These are phyloP conservation scores for Tylopilus intermedius DNA, from an alignment of 768 basidiomycete species.

Conservation along the genomic window DNA sequence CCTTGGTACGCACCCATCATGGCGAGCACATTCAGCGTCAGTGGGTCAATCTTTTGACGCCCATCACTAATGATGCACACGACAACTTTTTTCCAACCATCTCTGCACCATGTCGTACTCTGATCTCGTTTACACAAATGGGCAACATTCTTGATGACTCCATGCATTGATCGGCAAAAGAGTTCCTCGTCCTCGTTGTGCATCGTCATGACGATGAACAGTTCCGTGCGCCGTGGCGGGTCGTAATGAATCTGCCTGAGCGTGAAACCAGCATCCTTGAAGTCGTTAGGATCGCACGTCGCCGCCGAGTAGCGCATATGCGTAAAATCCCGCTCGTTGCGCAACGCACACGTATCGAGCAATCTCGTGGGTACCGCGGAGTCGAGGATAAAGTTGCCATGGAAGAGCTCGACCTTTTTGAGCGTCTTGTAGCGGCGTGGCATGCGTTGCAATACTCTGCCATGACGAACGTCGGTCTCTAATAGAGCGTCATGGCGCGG, in stretches of 20 bases:
- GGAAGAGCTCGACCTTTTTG: slow-evolving; percentile 88
- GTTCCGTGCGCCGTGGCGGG: slow-evolving; percentile 85
- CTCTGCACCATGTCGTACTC: slow-evolving; percentile 90
- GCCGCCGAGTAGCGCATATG: slow-evolving; percentile 96
- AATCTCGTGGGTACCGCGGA: slow-evolving; percentile 80
- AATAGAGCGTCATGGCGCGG: slow-evolving; percentile 33
- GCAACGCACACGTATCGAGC: slow-evolving; percentile 71
- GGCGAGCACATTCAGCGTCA: no score
- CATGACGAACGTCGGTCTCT: slow-evolving; percentile 75
- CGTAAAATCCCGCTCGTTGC: slow-evolving; percentile 84
- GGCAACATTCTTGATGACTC: slow-evolving; percentile 90
- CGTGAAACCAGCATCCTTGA: slow-evolving; percentile 75
- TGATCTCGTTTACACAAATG: slow-evolving; percentile 85
- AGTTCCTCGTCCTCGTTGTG: slow-evolving; percentile 91
- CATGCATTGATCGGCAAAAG: slow-evolving; percentile 91
- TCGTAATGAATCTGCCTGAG: slow-evolving; percentile 87
- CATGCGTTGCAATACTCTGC: slow-evolving; percentile 84
- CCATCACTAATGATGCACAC: no score
- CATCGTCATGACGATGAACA: slow-evolving; percentile 98
- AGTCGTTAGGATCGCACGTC: slow-evolving; percentile 94
- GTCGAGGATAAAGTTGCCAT: slow-evolving; percentile 92
- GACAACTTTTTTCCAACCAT: no score
- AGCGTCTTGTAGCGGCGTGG: slow-evolving; percentile 89
- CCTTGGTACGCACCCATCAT: no score
- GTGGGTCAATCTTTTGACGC: no score